A percentile compares a stretch with the other conserved stretches of the same genome.
These are phyloP conservation scores for Podospora fimiseda DNA, from an alignment of 495 filamentous ascomycete species.

Conservation along the genomic window DNA sequence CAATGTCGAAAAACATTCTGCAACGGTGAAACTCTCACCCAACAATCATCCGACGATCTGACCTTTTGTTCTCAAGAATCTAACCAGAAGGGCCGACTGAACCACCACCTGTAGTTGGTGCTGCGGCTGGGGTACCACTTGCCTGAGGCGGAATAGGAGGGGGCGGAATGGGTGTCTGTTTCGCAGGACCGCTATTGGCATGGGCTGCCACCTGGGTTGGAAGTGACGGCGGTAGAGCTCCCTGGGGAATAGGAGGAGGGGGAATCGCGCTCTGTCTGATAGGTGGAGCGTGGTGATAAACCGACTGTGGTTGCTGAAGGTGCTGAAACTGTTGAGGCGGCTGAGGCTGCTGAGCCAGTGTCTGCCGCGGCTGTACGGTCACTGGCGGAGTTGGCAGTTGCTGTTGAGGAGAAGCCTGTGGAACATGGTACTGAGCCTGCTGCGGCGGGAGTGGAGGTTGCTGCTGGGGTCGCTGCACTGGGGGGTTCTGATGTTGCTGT, in stretches of 20 bases:
- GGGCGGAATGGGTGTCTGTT: slow-evolving; percentile 30
- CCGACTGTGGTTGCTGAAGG: slow-evolving; percentile 4
- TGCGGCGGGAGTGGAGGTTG: slow-evolving; percentile 6
- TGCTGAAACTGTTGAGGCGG: neutral
- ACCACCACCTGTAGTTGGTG: neutral
- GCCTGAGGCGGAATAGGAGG: slow-evolving; percentile 24
- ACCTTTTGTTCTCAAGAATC: too few relatives aligned
- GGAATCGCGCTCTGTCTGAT: slow-evolving; percentile 25
- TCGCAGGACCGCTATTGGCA: slow-evolving; percentile 8
- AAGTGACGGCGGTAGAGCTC: neutral
- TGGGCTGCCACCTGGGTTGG: neutral
- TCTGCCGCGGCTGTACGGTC: slow-evolving; percentile 10
- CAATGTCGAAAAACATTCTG: too few relatives aligned
- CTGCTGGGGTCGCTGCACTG: slow-evolving; percentile 5
- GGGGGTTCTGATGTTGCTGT: slow-evolving; percentile 6
- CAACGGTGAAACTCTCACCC: too few relatives aligned
- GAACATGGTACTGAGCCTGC: neutral
- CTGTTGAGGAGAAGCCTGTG: slow-evolving; percentile 7
- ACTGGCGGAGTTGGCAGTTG: slow-evolving; percentile 11
- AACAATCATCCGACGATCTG: too few relatives aligned
- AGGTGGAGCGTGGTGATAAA: slow-evolving; percentile 8
- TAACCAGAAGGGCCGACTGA: neutral
- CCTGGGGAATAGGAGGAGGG: slow-evolving; percentile 23
- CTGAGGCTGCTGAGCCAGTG: slow-evolving; percentile 3
- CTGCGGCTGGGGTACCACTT: neutral